phyloP scores from a whole-genome alignment of 2,329 filamentous ascomycete genomes.

The Exophiala calicioides region DNA sequence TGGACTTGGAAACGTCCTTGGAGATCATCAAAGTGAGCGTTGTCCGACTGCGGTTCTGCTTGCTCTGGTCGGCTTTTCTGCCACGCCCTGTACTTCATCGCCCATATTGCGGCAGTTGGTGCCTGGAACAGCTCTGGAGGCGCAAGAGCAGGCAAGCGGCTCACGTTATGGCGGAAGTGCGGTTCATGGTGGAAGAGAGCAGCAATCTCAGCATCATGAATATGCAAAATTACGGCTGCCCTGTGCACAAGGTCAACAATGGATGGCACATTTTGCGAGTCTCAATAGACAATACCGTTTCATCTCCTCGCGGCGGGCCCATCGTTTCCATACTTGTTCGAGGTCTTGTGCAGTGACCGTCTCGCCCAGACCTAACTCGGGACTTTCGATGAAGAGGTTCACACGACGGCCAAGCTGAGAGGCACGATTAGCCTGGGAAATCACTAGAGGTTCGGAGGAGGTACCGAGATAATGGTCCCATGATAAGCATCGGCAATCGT shows the following conservation, averaged over 20 bases:
- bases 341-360: slow-evolving; percentile 1
- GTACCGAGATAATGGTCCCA: slow-evolving; percentile 23
- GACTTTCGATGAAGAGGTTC: slow-evolving; percentile 2
- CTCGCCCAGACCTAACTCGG: background rate
- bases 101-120: slow-evolving; percentile 6
- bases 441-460: background rate
- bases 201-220: slow-evolving; percentile 35
- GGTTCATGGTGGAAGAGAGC: slow-evolving; percentile 29
- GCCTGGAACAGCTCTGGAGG: slow-evolving; percentile 5
- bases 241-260: background rate
- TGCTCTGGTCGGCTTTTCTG: background rate
- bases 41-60: background rate
- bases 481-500: slow-evolving; percentile 33
- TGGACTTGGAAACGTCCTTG: background rate
- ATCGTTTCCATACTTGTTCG: slow-evolving; percentile 2
- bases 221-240: slow-evolving; percentile 21
- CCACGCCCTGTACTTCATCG: background rate
- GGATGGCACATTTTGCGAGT: background rate
- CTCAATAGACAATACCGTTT: slow-evolving; percentile 1
- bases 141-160: background rate
- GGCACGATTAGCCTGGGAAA: background rate
- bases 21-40: background rate
- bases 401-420: slow-evolving; percentile 11
- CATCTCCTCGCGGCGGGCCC: slow-evolving; percentile 11
- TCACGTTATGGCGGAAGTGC: slow-evolving; percentile 6